These are phyloP conservation scores for Colletotrichum orbiculare DNA, from an alignment of 2,329 filamentous ascomycete species.

Conservation along the genomic window DNA sequence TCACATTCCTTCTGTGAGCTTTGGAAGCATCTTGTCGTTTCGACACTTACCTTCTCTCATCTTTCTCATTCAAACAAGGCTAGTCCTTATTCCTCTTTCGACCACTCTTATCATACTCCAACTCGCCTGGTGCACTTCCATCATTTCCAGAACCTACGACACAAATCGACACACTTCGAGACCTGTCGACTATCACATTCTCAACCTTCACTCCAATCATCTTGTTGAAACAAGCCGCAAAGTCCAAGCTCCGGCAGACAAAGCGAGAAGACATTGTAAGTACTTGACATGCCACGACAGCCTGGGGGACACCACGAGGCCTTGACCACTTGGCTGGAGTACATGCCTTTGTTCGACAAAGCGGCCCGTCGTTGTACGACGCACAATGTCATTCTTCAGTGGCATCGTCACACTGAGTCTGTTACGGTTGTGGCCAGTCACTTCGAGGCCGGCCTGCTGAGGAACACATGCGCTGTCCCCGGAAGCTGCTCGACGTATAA, in stretches of 20 bases:
- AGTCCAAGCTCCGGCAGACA: constrained; percentile 31
- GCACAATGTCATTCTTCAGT: constrained; percentile 33
- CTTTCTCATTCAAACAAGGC: constrained; percentile 43
- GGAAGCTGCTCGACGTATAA: constrained; percentile 23
- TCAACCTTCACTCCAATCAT: constrained; percentile 24
- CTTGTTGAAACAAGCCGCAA: constrained; percentile 26
- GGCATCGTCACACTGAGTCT: constrained; percentile 20
- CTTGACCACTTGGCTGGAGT: constrained; percentile 4
- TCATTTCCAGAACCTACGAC: constrained; percentile 36
- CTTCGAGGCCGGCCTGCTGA: constrained; percentile 34
- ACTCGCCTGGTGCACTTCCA: constrained; percentile 42
- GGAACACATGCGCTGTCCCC: constrained; percentile 28
- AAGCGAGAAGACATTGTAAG: constrained; percentile 37
- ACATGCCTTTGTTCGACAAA: constrained; percentile 30
- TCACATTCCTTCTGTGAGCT: constrained; percentile 38
- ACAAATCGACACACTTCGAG: constrained; percentile 31
- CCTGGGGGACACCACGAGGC: constrained; percentile 15
- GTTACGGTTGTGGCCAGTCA: constrained; percentile 20
- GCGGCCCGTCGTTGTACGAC: constrained; percentile 26
- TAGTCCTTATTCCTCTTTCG: constrained; percentile 50
- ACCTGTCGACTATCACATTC: constrained; percentile 32
- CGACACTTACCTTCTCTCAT: constrained; percentile 40
- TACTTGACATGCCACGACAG: constrained; percentile 18
- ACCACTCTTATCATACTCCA: constrained; percentile 40
- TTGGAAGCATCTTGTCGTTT: constrained; percentile 36